A percentile compares a stretch with the other conserved stretches of the same genome.
Conservation (phyloP, 306 rosid species). For the Dryas alaskensis region DNA sequence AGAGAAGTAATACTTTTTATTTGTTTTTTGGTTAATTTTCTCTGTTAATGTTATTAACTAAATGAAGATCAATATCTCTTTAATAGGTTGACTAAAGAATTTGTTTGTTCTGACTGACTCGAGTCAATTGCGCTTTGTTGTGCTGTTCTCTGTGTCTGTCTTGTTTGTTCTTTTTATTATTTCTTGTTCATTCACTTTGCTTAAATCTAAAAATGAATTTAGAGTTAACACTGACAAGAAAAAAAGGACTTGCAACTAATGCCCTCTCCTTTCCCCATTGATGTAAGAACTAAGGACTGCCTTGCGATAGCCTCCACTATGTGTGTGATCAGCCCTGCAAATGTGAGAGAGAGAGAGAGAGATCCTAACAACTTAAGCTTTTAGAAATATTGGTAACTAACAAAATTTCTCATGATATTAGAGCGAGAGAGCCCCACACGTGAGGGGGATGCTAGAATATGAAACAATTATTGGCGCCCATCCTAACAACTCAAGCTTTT, state of each 20-base stretch:
- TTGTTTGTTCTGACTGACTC: neutral
- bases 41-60: neutral
- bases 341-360: neutral
- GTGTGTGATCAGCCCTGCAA: neutral
- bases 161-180: neutral
- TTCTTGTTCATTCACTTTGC: neutral
- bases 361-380: neutral
- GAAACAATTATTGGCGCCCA: neutral
- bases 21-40: constrained; percentile 6
- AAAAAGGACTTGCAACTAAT: neutral
- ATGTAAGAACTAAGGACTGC: too few relatives aligned
- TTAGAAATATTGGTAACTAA: neutral
- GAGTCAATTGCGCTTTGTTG: neutral
- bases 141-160: neutral
- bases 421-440: neutral
- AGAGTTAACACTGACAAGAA: neutral
- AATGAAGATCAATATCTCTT: neutral
- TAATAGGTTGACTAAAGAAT: neutral
- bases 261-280: too few relatives aligned
- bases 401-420: too few relatives aligned
- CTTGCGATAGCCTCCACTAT: too few relatives aligned
- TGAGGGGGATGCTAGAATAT: neutral
- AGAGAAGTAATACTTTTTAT: constrained; percentile 65
- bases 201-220: neutral
- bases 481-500: neutral